These are phyloP conservation scores for Lizonia empirigonia DNA, from an alignment of 2,329 filamentous ascomycete genomes.

Conservation along the genomic window DNA sequence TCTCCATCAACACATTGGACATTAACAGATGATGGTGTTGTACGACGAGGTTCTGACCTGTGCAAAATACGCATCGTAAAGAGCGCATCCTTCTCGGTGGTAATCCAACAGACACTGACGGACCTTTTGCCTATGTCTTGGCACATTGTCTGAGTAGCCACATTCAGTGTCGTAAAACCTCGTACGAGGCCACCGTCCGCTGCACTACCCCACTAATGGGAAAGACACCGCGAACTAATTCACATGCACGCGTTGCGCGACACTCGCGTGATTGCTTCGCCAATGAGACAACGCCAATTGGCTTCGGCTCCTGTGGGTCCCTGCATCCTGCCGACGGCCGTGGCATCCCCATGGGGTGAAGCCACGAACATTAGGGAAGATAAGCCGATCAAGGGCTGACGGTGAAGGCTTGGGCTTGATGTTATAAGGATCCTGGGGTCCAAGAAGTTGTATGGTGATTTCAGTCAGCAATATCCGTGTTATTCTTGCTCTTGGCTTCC, in stretches of 20 bases:
- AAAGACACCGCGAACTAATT: neutral
- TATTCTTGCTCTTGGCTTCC: neutral
- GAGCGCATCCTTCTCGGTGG: no score
- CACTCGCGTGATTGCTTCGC: neutral
- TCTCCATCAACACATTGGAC: no score
- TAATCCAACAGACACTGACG: no score
- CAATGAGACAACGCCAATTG: constrained; percentile 2
- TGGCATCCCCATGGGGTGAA: constrained; percentile 12
- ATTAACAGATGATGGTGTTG: no score
- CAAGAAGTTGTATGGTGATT: no score
- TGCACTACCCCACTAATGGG: neutral
- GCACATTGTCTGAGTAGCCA: no score
- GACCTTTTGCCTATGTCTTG: no score
- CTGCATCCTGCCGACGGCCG: constrained; percentile 1
- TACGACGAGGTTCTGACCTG: no score
- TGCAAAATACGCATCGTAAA: no score
- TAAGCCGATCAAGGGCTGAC: constrained; percentile 1
- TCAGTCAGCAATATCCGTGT: neutral
- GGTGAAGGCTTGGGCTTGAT: neutral
- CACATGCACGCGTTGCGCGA: constrained; percentile 4
- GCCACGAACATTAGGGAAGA: neutral
- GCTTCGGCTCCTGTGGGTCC: constrained; percentile 11
- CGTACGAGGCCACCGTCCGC: neutral
- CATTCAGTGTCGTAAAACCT: no score
- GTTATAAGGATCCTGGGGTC: neutral